Conservation (phyloP, 2,329 filamentous ascomycete genomes). For the Hortaea sp. region DNA sequence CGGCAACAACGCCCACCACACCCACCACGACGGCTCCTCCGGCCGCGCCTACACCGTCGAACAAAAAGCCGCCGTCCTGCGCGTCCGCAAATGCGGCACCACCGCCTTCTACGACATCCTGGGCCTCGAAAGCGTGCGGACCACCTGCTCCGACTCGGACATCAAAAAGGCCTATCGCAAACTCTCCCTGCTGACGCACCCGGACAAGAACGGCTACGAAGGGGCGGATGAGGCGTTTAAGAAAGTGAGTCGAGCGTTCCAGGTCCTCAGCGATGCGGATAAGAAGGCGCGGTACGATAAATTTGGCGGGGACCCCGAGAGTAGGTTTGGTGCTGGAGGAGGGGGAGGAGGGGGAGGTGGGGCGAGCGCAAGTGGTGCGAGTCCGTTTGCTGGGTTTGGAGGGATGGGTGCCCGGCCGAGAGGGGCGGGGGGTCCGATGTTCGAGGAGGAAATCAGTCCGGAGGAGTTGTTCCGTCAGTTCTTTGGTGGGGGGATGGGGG, state of each 20-base stretch:
- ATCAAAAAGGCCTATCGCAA: constrained; percentile 98
- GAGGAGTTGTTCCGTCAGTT: constrained; percentile 97
- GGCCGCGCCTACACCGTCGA: constrained; percentile 74
- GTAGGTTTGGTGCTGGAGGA: constrained; percentile 54
- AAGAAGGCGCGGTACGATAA: constrained; percentile 84
- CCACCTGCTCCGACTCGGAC: constrained; percentile 64
- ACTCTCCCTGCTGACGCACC: constrained; percentile 85
- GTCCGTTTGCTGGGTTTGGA: constrained; percentile 56
- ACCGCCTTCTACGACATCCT: constrained; percentile 97
- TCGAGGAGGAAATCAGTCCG: constrained; percentile 85
- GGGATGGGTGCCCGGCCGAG: constrained; percentile 29
- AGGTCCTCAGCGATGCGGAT: constrained; percentile 83
- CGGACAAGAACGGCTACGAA: constrained; percentile 96
- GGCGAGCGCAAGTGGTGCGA: constrained; percentile 38
- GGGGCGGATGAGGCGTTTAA: constrained; percentile 98
- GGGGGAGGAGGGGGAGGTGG: neutral
- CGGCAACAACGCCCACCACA: constrained; percentile 1
- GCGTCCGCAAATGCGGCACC: constrained; percentile 71
- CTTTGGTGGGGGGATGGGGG: constrained; percentile 70
- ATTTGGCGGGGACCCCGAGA: constrained; percentile 87
- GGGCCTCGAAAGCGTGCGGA: constrained; percentile 54
- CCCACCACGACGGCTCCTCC: constrained; percentile 65
- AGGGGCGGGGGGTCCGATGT: constrained; percentile 49
- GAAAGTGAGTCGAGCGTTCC: constrained; percentile 89
- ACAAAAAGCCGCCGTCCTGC: constrained; percentile 82